These are phyloP conservation scores for Crithidia bombi DNA, from an alignment of 208 protist genomes.

Conservation along the genomic window DNA sequence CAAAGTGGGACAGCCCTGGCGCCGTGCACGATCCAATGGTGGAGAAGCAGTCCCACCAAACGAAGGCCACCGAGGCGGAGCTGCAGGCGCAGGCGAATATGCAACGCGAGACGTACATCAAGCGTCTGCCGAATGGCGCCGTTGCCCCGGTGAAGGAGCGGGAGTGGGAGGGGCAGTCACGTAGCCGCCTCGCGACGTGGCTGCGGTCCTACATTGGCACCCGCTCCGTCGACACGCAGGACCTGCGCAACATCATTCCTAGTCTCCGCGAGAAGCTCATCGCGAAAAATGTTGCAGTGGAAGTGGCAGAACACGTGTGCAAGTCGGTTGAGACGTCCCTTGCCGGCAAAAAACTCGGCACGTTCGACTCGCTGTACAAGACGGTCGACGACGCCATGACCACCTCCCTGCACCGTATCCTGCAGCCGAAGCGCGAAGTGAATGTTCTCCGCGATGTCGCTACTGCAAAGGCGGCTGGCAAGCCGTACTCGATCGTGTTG, in stretches of 20 bases:
- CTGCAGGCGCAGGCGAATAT: conserved; percentile 72
- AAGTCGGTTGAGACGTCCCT: conserved; percentile 93
- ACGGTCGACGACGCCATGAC: conserved; percentile 88
- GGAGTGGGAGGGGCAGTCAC: conserved; percentile 78
- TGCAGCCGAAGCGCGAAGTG: conserved; percentile 95
- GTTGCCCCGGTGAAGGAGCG: conserved; percentile 77
- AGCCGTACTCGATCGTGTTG: conserved; percentile 98
- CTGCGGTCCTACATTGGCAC: conserved; percentile 74
- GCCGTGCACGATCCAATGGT: conserved; percentile 27
- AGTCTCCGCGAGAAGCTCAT: conserved; percentile 95
- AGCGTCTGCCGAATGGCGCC: conserved; percentile 66
- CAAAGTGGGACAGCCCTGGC: conserved; percentile 55
- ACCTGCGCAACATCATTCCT: conserved; percentile 92
- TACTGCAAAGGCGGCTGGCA: conserved; percentile 55
- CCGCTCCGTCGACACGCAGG: conserved; percentile 83
- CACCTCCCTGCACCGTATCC: conserved; percentile 92
- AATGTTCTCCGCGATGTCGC: conserved; percentile 96
- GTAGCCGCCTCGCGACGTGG: conserved; percentile 77
- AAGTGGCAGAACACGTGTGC: conserved; percentile 97
- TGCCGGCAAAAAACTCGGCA: conserved; percentile 91
- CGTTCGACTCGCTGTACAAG: conserved; percentile 89
- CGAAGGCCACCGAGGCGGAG: conserved; percentile 65
- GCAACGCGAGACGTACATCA: conserved; percentile 74
- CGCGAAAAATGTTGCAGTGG: conserved; percentile 97
- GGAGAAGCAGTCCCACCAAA: conserved; percentile 36